phyloP scores from a whole-genome alignment of 176 grass and related monocot genomes.

The Luzula sylvatica region DNA sequence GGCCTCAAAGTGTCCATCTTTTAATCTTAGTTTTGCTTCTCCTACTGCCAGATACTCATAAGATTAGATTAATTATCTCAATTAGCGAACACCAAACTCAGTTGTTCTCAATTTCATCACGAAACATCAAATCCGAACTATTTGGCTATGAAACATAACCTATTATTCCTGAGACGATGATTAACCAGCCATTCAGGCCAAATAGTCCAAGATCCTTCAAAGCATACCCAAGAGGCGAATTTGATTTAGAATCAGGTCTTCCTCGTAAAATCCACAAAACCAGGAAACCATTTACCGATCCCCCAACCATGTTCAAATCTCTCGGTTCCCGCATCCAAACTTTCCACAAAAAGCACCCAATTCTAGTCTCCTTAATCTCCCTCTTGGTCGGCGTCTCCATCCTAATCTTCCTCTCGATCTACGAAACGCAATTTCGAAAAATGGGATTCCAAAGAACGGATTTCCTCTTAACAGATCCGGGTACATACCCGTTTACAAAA shows the following conservation, averaged over 20 bases:
- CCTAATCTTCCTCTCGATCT: constrained; percentile 54
- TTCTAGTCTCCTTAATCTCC: constrained; percentile 44
- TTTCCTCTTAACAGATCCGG: constrained; percentile 17
- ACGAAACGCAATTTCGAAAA: constrained; percentile 53
- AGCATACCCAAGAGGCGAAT: constrained; percentile 59
- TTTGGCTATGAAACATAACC: neutral
- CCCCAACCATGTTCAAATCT: constrained; percentile 25
- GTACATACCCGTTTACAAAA: constrained; percentile 36
- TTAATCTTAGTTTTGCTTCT: neutral
- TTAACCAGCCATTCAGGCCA: constrained; percentile 49
- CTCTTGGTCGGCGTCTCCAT: constrained; percentile 48
- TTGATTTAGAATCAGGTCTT: constrained; percentile 63
- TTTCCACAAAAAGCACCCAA: constrained; percentile 65
- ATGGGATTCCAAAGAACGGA: constrained; percentile 26
- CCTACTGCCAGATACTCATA: neutral
- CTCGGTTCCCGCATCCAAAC: constrained; percentile 20
- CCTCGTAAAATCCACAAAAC: constrained; percentile 43
- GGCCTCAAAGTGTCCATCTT: too few relatives aligned
- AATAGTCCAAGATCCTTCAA: constrained; percentile 71
- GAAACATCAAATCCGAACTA: neutral
- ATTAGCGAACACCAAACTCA: neutral
- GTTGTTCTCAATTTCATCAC: neutral
- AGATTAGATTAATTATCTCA: neutral
- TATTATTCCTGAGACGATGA: constrained; percentile 39
- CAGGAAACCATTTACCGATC: constrained; percentile 35